Base-by-base conservation (phyloP, 495 filamentous ascomycete species). In the Aspergillus cristatus region DNA sequence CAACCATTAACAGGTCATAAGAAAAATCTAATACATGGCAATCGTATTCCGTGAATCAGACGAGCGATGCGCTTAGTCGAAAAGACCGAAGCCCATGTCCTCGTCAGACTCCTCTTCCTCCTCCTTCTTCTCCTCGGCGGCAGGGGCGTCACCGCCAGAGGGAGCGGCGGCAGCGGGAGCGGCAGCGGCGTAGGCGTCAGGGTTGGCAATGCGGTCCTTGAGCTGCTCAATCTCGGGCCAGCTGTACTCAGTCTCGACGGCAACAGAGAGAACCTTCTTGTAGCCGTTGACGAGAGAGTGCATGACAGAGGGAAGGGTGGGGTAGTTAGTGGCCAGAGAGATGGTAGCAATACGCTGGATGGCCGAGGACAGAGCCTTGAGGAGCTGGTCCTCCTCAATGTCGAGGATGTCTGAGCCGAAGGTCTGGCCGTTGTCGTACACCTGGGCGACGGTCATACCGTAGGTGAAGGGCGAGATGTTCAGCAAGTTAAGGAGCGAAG, bases 401-500 rank as follows among this genome's bases (percentile, higher is more conserved):
- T 99, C 91, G 36, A 99, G 75, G 46, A 99, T 84, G 35, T 57
- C 63, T 28, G 86, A 65, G 45, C 74, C 60, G 76, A 99, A 99
- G 53, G 75, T 77, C 75, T 97, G 90, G 48, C 91, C 91, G 48
- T 86, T 67, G 67, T 97, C 86, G 75, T 99, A 99, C 57, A 99
- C 82, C 74, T 97, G 93, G 28, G 74, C 17, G 52, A 99, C 82
- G 62, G 80, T 81, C 86, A 99, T 93, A 71, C 91, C 91, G 70
- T 99, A 99, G 58, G 93, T 99, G 82, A 97, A 98, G 67, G 93
- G 91, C 46, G 89, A 96, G 74, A 99, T 99, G 81, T 96, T 97
- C 58, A 99, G 72, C 88, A 99, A 82, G 84, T 97, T 99, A 45
- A 99, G 80, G 43, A 99, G 77, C 52, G 89, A 90, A 51, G 91